phyloP scores from a whole-genome alignment of 768 basidiomycete species.

The Leccinellum rugosiceps region DNA sequence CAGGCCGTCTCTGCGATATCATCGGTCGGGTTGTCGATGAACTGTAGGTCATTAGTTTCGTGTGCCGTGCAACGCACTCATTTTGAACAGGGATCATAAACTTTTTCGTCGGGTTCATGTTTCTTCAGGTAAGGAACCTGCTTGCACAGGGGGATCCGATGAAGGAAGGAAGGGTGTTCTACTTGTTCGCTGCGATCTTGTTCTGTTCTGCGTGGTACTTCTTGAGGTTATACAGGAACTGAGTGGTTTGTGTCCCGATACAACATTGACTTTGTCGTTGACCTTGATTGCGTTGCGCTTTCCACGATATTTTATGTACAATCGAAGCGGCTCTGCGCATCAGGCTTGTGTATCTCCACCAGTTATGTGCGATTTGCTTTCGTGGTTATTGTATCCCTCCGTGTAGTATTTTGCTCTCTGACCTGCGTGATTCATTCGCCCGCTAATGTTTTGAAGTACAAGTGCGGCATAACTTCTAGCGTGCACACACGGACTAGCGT shows the following conservation, averaged over 20 bases:
- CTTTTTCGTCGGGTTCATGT: conserved; percentile 79
- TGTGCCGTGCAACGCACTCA: not conserved
- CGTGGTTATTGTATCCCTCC: too few species aligned
- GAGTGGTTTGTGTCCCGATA: not conserved
- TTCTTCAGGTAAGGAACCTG: conserved; percentile 78
- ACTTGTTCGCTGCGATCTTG: conserved; percentile 69
- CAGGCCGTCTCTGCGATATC: conserved; percentile 82
- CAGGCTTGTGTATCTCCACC: too few species aligned
- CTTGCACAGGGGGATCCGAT: conserved; percentile 55
- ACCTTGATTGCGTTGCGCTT: conserved; percentile 9
- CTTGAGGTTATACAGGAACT: conserved; percentile 26
- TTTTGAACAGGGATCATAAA: conserved; percentile 68
- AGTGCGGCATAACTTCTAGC: not conserved
- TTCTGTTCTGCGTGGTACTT: conserved; percentile 22
- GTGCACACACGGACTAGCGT: not conserved
- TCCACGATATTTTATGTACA: not conserved
- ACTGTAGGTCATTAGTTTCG: conserved; percentile 46
- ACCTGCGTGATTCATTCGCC: too few species aligned
- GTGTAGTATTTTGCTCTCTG: too few species aligned
- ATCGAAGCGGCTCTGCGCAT: not conserved
- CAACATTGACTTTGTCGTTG: not conserved
- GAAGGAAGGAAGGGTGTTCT: conserved; percentile 89
- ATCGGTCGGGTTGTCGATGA: conserved; percentile 68
- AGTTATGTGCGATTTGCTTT: too few species aligned
- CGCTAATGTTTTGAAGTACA: too few species aligned